These are phyloP conservation scores for Dichotomocladium elegans DNA, from an alignment of 371 early-diverging fungal species.

Conservation along the genomic window DNA sequence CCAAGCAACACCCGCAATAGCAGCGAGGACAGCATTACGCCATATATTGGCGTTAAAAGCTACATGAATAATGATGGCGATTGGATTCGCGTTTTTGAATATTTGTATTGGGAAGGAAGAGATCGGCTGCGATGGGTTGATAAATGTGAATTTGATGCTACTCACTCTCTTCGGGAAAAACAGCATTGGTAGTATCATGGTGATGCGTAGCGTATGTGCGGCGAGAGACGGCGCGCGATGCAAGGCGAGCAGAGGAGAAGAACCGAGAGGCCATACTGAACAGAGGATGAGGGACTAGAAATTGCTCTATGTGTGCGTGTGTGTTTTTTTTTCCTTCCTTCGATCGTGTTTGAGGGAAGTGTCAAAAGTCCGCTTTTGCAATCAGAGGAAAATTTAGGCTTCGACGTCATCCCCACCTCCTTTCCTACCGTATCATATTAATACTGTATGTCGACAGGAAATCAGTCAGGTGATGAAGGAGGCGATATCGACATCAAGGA, in stretches of 20 bases:
- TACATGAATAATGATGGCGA: too few species aligned
- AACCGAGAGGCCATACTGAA: constrained; percentile 12
- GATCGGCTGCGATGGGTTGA: neutral
- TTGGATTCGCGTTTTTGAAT: too few species aligned
- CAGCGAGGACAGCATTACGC: constrained; percentile 38
- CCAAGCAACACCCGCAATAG: constrained; percentile 38
- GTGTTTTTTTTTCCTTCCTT: neutral
- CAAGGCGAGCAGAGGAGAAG: constrained; percentile 11
- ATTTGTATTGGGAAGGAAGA: neutral
- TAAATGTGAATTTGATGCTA: neutral
- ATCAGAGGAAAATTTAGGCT: neutral
- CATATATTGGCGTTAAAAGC: constrained; percentile 36
- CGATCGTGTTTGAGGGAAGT: neutral
- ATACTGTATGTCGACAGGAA: too few species aligned
- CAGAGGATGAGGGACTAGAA: too few species aligned
- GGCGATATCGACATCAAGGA: constrained; percentile 78
- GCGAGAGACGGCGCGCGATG: constrained; percentile 7
- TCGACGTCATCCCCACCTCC: constrained; percentile 6
- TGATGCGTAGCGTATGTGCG: constrained; percentile 18
- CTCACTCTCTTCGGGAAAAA: constrained; percentile 24
- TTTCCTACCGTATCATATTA: too few species aligned
- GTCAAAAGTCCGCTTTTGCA: neutral
- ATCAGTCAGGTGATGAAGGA: constrained; percentile 57
- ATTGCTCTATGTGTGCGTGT: neutral
- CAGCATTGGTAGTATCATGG: constrained; percentile 14